These are phyloP conservation scores for Podaxis sp. DNA, from an alignment of 768 basidiomycete species.

Conservation along the genomic window DNA sequence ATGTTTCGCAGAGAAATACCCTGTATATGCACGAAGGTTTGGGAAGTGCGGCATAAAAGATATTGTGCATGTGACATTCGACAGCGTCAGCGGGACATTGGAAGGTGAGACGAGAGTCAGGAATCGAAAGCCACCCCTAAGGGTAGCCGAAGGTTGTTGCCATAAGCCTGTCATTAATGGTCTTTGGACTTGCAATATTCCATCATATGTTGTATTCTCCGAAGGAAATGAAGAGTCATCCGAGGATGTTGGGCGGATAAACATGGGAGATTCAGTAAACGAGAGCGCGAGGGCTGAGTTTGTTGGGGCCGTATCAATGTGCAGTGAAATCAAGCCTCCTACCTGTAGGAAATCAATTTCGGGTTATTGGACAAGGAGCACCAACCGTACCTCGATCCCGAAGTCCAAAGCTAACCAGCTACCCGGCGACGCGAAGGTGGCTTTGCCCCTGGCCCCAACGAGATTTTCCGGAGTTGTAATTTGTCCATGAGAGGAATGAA, in stretches of 20 bases:
- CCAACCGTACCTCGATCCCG: constrained; percentile 43
- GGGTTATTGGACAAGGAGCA: neutral
- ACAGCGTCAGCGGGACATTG: constrained; percentile 34
- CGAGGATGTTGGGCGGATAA: constrained; percentile 50
- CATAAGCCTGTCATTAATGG: constrained; percentile 37
- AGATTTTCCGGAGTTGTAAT: constrained; percentile 32
- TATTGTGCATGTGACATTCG: constrained; percentile 49
- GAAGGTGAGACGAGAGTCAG: constrained; percentile 44
- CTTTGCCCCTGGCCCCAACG: constrained; percentile 30
- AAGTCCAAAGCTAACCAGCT: constrained; percentile 56
- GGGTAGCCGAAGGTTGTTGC: constrained; percentile 42
- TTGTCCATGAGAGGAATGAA: constrained; percentile 35
- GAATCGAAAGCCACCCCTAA: constrained; percentile 55
- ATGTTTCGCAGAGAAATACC: constrained; percentile 51
- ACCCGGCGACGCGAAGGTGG: constrained; percentile 37
- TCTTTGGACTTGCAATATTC: constrained; percentile 37
- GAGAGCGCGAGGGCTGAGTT: constrained; percentile 44
- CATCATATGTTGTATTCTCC: constrained; percentile 39
- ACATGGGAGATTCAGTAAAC: constrained; percentile 56
- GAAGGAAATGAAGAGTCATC: constrained; percentile 54
- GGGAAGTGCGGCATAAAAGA: constrained; percentile 54
- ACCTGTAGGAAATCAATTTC: constrained; percentile 32
- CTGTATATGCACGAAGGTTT: constrained; percentile 46
- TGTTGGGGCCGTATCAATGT: constrained; percentile 32
- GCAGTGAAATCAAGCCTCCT: constrained; percentile 51